Evolutionary conservation across 345 rosid species (phyloP), one percentile per base, ranked within the genome.

Genomic region (Clausena lansium): DNA sequence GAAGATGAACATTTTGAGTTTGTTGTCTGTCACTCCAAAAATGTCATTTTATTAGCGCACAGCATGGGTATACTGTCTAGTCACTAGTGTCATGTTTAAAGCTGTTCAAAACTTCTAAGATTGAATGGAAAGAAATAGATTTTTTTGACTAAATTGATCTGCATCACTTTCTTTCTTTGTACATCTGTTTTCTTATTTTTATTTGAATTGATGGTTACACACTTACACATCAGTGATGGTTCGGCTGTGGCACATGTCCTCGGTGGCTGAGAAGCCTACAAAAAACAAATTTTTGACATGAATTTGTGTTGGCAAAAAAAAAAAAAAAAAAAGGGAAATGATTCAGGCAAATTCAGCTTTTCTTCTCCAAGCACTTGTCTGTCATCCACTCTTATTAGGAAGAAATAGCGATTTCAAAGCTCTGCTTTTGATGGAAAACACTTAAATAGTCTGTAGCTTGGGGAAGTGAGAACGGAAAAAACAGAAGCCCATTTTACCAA

Each of bases 351-450:
- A 5, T 52, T 35, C 76, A 77, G 78, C 76, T 54, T 74, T 69
- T 74, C 14, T 25, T 9, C 28, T 20, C 58, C 9, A 22, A 27
- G 39, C 39, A 55, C 22, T 20, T 64, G 27, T 13, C n/a, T 38
- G 67, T 66, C 60, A 30, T 52, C 71, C 10, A 27, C 24, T 15
- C 9, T 45, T n/a, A 36, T 17, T 13, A 45, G 50, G 11, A n/a
- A 45, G 24, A 32, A 64, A 36, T 11, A 52, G 9, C 62, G 45
- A 39, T 25, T 5, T 63, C 4, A 32, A 71, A 71, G 85, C 83
- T 62, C 85, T 30, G 14, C 81, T 79, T 79, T 79, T 79, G 72
- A 83, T 76, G 71, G 7, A 20, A 9, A 30, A 65, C 58, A 54
- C 78, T 50, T 75, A n/a, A 68, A 35, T 47, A 28, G 9, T 11